Conservation (phyloP, 129 eudicot species). For the Flaveria sonorensis region DNA sequence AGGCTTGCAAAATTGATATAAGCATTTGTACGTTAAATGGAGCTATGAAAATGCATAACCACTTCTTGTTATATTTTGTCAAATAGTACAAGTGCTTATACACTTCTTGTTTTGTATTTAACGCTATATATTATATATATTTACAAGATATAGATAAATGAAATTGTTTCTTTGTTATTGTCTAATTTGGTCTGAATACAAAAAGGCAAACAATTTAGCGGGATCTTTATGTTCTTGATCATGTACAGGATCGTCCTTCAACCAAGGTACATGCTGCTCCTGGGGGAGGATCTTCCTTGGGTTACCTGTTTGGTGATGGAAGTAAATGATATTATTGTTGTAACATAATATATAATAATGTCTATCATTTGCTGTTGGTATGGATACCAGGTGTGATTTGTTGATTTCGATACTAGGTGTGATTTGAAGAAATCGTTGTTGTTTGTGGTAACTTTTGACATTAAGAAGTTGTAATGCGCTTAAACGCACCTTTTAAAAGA, state of each 20-base stretch:
- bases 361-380: slow-evolving; percentile 28
- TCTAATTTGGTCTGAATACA: not conserved
- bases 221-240: slow-evolving; percentile 1
- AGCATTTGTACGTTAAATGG: too few relatives aligned
- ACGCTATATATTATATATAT: too few relatives aligned
- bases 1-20: too few relatives aligned
- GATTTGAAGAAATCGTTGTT: not conserved
- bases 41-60: not conserved
- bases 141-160: not conserved
- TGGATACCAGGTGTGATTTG: not conserved
- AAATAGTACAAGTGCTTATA: too few relatives aligned
- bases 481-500: not conserved
- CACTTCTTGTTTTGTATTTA: too few relatives aligned
- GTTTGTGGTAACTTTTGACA: not conserved
- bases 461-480: not conserved
- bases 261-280: slow-evolving; percentile 56
- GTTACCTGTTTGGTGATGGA: slow-evolving; percentile 68
- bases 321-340: slow-evolving; percentile 41
- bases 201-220: not conserved
- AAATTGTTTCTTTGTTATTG: not conserved
- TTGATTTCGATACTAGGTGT: not conserved
- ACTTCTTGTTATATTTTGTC: too few relatives aligned
- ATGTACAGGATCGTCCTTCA: slow-evolving; percentile 63
- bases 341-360: slow-evolving; percentile 19
- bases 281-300: slow-evolving; percentile 41